Conservation (phyloP, 805 yeast species). For the Kodamaea laetipori region DNA sequence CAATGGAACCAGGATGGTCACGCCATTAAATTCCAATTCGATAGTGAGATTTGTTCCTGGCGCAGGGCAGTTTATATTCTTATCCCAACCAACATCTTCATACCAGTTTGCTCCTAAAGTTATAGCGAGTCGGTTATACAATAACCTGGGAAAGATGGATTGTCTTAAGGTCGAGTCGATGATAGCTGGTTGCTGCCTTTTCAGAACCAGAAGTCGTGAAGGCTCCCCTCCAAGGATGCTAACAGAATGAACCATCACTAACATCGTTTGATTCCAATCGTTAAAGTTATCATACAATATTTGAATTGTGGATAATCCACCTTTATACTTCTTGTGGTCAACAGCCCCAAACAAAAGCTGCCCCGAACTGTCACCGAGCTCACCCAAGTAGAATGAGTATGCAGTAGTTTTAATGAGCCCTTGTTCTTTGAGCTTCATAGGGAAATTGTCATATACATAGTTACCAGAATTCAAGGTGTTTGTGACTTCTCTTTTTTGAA, state of each 20-base stretch:
- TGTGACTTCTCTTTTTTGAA: neutral
- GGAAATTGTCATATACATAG: slow-evolving; percentile 41
- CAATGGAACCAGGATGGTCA: neutral
- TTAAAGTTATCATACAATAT: too few relatives aligned
- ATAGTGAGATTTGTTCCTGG: neutral
- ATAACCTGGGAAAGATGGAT: neutral
- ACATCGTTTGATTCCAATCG: slow-evolving; percentile 16
- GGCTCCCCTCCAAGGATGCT: too few relatives aligned
- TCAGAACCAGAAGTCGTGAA: too few relatives aligned
- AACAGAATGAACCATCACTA: neutral
- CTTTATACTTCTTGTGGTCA: slow-evolving; percentile 62
- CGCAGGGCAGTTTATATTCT: neutral
- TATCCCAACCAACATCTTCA: neutral
- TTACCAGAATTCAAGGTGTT: too few relatives aligned
- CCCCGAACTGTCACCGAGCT: slow-evolving; percentile 21
- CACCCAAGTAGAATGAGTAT: slow-evolving; percentile 19
- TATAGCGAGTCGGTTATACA: neutral
- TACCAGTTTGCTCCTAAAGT: neutral
- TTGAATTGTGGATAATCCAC: slow-evolving; percentile 33
- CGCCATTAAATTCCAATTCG: neutral
- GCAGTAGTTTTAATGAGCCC: slow-evolving; percentile 13
- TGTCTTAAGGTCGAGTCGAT: too few relatives aligned
- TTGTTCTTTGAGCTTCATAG: slow-evolving; percentile 28
- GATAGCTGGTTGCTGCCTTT: too few relatives aligned
- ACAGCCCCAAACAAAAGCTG: slow-evolving; percentile 71